Evolutionary conservation across 2,329 filamentous ascomycete species (phyloP).

Genomic region (Pyrenochaeta sp.): DNA sequence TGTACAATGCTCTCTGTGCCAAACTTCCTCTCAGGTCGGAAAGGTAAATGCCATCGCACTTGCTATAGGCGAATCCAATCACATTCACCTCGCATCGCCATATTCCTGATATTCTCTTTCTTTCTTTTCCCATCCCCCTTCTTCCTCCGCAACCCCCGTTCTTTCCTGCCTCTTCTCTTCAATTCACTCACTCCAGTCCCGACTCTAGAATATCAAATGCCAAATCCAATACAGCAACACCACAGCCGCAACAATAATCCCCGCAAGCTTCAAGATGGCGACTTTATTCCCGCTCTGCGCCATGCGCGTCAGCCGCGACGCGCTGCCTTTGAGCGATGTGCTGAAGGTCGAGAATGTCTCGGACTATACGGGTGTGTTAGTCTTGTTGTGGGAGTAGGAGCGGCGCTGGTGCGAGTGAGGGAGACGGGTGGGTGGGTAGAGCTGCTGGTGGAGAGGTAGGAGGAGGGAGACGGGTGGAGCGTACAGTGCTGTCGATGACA

Average conservation of each 20-base stretch:
- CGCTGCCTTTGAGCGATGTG: conserved; percentile 82
- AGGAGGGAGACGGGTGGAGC: conserved; percentile 36
- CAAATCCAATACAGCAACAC: conserved; percentile 78
- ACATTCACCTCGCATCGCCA: no score
- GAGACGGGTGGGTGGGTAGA: no score
- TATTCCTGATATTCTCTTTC: not conserved
- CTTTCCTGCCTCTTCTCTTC: not conserved
- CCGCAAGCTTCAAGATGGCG: conserved; percentile 87
- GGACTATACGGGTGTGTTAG: conserved; percentile 60
- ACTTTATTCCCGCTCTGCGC: conserved; percentile 89
- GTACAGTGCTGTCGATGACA: conserved; percentile 87
- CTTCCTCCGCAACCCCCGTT: not conserved
- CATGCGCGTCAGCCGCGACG: conserved; percentile 84
- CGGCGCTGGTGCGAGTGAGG: not conserved
- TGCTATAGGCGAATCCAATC: no score
- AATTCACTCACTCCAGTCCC: not conserved
- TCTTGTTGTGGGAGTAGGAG: not conserved
- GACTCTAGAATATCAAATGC: conserved; percentile 31
- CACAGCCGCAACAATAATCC: conserved; percentile 76
- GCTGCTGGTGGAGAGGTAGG: not conserved
- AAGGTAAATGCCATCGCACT: no score
- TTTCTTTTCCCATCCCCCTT: not conserved
- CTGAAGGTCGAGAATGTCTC: conserved; percentile 92
- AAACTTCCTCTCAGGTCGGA: no score
- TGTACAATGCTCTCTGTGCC: no score